These are phyloP conservation scores for Veloporphyrellus conicus DNA, from an alignment of 1,284 basidiomycete species.

Conservation along the genomic window DNA sequence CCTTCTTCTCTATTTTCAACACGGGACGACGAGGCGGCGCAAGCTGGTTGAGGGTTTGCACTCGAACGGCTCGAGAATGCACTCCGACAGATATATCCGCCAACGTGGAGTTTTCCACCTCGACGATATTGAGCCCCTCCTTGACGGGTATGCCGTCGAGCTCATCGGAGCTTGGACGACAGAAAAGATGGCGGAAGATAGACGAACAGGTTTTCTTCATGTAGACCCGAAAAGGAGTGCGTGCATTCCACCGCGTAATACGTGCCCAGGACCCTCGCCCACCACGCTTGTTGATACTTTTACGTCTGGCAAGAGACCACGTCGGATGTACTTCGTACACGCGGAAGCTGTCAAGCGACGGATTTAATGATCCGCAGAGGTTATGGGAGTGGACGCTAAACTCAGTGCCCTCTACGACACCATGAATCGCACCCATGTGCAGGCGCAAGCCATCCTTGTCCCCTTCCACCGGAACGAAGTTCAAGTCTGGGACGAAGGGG, in stretches of 20 bases:
- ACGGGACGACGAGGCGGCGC: conserved; percentile 31
- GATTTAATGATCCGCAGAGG: conserved; percentile 51
- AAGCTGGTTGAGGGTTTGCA: conserved; percentile 39
- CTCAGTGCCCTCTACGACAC: conserved; percentile 55
- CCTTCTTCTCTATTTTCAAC: conserved; percentile 35
- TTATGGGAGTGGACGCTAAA: conserved; percentile 60
- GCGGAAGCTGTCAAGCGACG: conserved; percentile 45
- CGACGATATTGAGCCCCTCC: conserved; percentile 36
- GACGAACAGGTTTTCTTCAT: conserved; percentile 38
- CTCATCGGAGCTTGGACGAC: conserved; percentile 27
- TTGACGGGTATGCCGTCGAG: conserved; percentile 26
- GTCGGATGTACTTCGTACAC: conserved; percentile 53
- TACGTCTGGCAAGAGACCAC: conserved; percentile 51
- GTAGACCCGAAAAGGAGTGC: conserved; percentile 45
- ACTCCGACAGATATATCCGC: conserved; percentile 43
- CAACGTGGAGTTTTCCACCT: conserved; percentile 33
- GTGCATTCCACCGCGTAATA: conserved; percentile 53
- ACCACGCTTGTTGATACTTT: conserved; percentile 33
- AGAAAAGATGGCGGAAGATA: conserved; percentile 38
- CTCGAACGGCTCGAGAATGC: conserved; percentile 33
- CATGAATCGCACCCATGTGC: conserved; percentile 55
- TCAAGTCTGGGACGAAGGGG: conserved; percentile 49
- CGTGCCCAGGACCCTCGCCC: conserved; percentile 50
- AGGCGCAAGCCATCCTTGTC: conserved; percentile 43
- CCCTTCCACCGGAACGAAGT: conserved; percentile 43